Evolutionary conservation across 2,329 filamentous ascomycete species (phyloP).

Genomic region (Blastomyces emzantsi): DNA sequence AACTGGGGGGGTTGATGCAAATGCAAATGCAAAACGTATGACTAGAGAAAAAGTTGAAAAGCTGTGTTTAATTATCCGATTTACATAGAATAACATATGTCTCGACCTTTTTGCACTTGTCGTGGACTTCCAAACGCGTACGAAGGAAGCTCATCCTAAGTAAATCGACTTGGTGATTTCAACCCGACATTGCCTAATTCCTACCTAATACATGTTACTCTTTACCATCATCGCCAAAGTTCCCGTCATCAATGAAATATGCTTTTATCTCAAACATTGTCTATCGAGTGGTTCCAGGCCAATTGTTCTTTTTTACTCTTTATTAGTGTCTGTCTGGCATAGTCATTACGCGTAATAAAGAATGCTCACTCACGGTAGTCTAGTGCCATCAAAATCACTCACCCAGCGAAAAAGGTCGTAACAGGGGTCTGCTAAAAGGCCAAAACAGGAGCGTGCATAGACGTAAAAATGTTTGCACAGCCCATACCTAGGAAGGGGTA

Average conservation of each 20-base stretch:
- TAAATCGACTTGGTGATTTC: too few species aligned
- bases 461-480: too few species aligned
- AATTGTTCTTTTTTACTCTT: not conserved
- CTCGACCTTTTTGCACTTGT: not conserved
- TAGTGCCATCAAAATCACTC: too few species aligned
- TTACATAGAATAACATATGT: not conserved
- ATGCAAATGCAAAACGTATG: not conserved
- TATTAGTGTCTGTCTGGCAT: not conserved
- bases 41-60: not conserved
- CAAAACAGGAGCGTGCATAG: too few species aligned
- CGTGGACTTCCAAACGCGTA: not conserved
- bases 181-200: too few species aligned
- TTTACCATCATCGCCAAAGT: not conserved
- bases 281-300: not conserved
- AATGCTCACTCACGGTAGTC: not conserved
- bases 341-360: not conserved
- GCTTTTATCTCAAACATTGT: not conserved
- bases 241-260: not conserved
- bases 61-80: slow-evolving; percentile 6
- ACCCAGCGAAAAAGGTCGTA: too few species aligned
- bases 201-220: too few species aligned
- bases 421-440: too few species aligned
- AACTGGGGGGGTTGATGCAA: not conserved
- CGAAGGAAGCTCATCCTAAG: not conserved
- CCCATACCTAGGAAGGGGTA: too few species aligned